Evolutionary conservation across 192 early-diverging fungal genomes (phyloP).

Genomic region (Backusella tuberculispora): DNA sequence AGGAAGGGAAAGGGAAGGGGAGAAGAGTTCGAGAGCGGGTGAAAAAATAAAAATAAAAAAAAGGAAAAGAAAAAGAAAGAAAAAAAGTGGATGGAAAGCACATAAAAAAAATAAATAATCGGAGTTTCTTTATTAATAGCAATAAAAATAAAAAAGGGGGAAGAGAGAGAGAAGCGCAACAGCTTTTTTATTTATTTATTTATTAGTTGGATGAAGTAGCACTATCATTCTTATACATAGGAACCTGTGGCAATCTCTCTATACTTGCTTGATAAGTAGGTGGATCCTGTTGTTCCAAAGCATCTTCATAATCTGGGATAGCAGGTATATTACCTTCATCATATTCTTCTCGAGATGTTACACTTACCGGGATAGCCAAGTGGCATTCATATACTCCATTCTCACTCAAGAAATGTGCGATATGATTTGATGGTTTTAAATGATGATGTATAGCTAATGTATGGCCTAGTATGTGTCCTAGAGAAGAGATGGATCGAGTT

Average conservation of each 20-base stretch:
- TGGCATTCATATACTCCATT: constrained; percentile 9
- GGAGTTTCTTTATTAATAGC: constrained; percentile 2
- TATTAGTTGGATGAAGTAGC: background rate
- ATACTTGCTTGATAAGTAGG: constrained; percentile 28
- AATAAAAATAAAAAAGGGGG: background rate
- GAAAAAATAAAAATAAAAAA: constrained; percentile 12
- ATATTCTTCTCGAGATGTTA: constrained; percentile 35
- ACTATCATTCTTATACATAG: background rate
- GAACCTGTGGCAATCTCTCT: constrained; percentile 6
- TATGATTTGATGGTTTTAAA: background rate
- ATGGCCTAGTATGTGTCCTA: background rate
- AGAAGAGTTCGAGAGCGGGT: constrained; percentile 10
- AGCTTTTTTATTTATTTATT: background rate
- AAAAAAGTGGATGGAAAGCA: background rate
- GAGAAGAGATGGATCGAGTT: background rate
- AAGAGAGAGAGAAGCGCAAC: too few species aligned
- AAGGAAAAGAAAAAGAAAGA: background rate
- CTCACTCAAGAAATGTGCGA: background rate
- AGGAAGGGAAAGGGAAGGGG: constrained; percentile 13
- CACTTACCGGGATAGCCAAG: constrained; percentile 25
- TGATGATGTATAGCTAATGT: background rate
- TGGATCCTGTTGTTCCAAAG: background rate
- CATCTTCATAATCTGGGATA: constrained; percentile 28
- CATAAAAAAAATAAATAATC: background rate
- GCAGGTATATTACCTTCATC: constrained; percentile 31